These are phyloP conservation scores for Leishmania mexicana DNA, from an alignment of 208 protist genomes.

Conservation along the genomic window DNA sequence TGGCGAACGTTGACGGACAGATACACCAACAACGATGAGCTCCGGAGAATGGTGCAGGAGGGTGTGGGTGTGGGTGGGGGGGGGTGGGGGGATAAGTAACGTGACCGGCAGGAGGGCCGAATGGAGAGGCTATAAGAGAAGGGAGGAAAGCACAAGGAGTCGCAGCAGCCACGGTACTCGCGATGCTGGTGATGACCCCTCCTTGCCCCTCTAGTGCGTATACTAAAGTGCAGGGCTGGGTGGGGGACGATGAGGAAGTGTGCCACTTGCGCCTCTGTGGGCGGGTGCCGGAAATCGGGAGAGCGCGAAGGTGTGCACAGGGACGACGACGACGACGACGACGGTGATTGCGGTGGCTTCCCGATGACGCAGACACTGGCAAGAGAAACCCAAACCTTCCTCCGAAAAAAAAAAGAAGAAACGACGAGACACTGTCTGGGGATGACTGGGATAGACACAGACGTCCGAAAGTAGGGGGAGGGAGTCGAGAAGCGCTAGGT, in stretches of 20 bases:
- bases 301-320: not conserved
- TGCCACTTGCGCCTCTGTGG: no score
- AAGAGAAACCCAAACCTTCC: no score
- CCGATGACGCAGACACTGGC: no score
- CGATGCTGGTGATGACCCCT: no score
- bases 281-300: not conserved
- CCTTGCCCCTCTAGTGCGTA: no score
- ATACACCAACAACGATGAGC: not conserved
- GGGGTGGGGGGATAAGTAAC: no score
- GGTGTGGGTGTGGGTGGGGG: not conserved
- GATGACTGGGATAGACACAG: not conserved
- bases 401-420: no score
- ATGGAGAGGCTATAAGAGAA: constrained; percentile 11
- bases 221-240: no score
- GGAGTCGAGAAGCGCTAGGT: not conserved
- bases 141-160: not conserved
- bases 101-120: not conserved
- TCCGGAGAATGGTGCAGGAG: not conserved
- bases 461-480: not conserved
- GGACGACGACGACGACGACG: no score
- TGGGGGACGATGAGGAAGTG: not conserved
- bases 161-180: not conserved
- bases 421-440: not conserved
- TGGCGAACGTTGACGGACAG: not conserved
- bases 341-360: no score